Evolutionary conservation across 2,329 filamentous ascomycete species (phyloP), one percentile per base, ranked within the genome.

Genomic region (Kalmusia sp.): DNA sequence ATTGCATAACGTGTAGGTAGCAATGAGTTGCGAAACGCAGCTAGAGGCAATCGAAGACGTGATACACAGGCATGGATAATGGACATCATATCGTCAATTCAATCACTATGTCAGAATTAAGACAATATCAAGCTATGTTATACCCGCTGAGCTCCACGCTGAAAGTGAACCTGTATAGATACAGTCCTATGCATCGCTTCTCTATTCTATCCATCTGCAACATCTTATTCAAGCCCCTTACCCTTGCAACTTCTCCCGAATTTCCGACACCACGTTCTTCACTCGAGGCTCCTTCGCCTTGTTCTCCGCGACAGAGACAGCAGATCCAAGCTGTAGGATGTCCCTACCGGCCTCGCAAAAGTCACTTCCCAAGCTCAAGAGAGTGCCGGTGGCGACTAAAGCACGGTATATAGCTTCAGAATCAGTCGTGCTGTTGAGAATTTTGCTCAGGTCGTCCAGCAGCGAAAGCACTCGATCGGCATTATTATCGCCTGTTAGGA

Each of bases 331-430:
- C 49, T 82, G 77, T 72, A 83, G 80, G 35, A 87, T 76, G 58
- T 86, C 82, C 71, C 81, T 81, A 49, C 83, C 82, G 31, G 83
- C 82, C 62, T 78, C 77, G 61, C 79, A 83, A 53, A 88, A 82
- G 49, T 87, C 82, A 6, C 78, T 77, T n/a, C 86, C 81, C 12
- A 90, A 77, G 5, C 79, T 80, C 21, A 92, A 72, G 54, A 96
- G 71, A 1, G 93, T 99, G 0, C 95, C 96, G 0, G 93, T 76
- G 0, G 91, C 91, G 6, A 96, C 90, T 5, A 98, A 80, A 0
- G 86, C 86, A 19, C 95, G 86, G 71, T 93, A 98, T 3, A 95
- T 77, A 0, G 91, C 90, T 70, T 98, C 95, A 0, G 87, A 85
- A 64, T 98, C 93, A 2, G 81, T 85, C 58, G 91, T 87, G 3